Conservation (phyloP, 768 basidiomycete species). For the Stropharia rugosoannulata region DNA sequence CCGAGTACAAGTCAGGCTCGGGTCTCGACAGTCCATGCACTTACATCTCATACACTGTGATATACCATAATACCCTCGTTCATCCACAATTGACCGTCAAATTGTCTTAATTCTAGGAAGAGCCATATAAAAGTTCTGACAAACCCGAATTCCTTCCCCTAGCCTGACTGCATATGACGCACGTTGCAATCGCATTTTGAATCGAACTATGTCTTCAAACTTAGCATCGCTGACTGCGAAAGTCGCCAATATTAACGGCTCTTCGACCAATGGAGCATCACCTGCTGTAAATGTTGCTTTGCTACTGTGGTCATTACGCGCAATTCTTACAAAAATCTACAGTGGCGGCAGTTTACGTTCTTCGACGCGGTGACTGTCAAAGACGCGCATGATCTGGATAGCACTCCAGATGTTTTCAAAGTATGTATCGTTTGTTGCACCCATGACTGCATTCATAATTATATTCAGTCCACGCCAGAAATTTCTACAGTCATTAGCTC, state of each 20-base stretch:
- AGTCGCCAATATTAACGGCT: constrained; percentile 19
- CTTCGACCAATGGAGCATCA: constrained; percentile 23
- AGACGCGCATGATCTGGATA: constrained; percentile 74
- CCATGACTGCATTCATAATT: constrained; percentile 1
- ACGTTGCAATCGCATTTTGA: background rate
- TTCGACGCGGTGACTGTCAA: constrained; percentile 79
- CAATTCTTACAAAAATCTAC: background rate
- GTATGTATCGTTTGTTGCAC: constrained; percentile 30
- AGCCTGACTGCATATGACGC: background rate
- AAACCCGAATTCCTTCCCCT: too few species aligned
- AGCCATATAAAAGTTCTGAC: too few species aligned
- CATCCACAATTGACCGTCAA: too few species aligned
- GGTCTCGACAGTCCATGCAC: too few species aligned
- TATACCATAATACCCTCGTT: too few species aligned
- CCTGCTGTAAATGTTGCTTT: constrained; percentile 29
- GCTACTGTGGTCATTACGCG: constrained; percentile 3
- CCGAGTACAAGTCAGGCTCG: too few species aligned
- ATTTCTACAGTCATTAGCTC: constrained; percentile 70
- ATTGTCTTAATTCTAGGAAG: too few species aligned
- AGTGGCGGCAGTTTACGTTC: constrained; percentile 93
- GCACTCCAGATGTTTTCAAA: constrained; percentile 77
- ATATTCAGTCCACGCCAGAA: constrained; percentile 56
- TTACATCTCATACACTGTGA: too few species aligned
- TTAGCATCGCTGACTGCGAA: constrained; percentile 25
- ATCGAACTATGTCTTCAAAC: constrained; percentile 26